phyloP scores from a whole-genome alignment of 371 early-diverging fungal species.

The Nematocida sp. region DNA sequence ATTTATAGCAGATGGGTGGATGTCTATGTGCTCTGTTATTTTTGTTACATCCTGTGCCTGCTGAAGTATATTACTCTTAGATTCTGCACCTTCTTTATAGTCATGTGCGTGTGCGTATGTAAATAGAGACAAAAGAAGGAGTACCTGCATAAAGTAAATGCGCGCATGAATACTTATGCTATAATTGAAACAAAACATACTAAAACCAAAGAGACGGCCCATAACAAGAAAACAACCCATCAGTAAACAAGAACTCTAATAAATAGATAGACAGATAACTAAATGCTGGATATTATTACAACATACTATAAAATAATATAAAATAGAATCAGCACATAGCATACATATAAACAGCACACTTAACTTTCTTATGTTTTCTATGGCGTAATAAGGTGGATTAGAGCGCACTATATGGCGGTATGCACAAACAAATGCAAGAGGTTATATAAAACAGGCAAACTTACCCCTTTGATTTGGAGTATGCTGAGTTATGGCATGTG shows the following conservation, averaged over 20 bases:
- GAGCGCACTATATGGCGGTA: no score
- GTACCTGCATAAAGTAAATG: background rate
- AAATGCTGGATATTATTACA: no score
- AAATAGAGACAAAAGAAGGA: background rate
- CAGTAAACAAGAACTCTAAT: background rate
- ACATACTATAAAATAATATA: no score
- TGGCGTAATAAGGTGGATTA: no score
- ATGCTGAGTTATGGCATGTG: no score
- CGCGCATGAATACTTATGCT: background rate
- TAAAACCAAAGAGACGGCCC: constrained; percentile 6
- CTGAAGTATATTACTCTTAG: background rate
- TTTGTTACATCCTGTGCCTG: constrained; percentile 17
- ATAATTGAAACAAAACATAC: constrained; percentile 52
- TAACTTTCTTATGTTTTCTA: no score
- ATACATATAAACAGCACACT: no score
- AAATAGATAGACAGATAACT: no score
- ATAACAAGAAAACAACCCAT: background rate
- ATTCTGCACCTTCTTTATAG: background rate
- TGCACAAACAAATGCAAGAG: no score
- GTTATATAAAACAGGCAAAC: no score
- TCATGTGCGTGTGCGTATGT: background rate
- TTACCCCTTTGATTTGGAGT: no score
- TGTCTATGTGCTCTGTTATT: background rate
- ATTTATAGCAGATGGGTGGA: background rate
- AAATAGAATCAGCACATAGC: no score